These are phyloP conservation scores for Pichia pseudocactophila DNA, from an alignment of 805 yeast species.

Conservation along the genomic window DNA sequence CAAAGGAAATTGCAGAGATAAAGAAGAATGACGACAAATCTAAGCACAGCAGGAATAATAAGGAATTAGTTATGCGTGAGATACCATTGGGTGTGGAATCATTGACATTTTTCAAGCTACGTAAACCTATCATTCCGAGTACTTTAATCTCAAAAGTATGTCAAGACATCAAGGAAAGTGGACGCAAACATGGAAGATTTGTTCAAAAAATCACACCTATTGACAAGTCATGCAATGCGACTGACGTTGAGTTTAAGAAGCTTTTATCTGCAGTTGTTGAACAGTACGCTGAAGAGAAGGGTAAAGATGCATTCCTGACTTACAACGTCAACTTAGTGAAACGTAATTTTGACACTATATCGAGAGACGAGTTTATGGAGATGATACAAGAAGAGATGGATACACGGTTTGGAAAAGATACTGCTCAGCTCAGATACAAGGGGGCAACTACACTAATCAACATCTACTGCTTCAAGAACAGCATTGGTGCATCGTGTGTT, in stretches of 20 bases:
- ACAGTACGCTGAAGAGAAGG: slow-evolving; percentile 13
- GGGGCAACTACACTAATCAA: slow-evolving; percentile 68
- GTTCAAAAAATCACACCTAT: slow-evolving; percentile 79
- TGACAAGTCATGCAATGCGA: slow-evolving; percentile 63
- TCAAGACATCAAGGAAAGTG: slow-evolving; percentile 43
- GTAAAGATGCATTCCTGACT: slow-evolving; percentile 16
- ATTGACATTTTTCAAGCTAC: slow-evolving; percentile 73
- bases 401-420: slow-evolving; percentile 12
- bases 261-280: slow-evolving; percentile 28
- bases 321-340: slow-evolving; percentile 79
- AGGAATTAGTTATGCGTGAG: slow-evolving; percentile 44
- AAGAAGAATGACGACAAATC: slow-evolving; percentile 26
- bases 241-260: slow-evolving; percentile 52
- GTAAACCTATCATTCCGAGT: slow-evolving; percentile 74
- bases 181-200: slow-evolving; percentile 54
- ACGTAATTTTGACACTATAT: slow-evolving; percentile 68
- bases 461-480: slow-evolving; percentile 82
- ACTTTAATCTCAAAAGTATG: slow-evolving; percentile 58
- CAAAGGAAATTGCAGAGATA: slow-evolving; percentile 59
- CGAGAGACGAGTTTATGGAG: slow-evolving; percentile 64
- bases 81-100: slow-evolving; percentile 72
- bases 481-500: slow-evolving; percentile 82
- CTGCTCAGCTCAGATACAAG: slow-evolving; percentile 59
- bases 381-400: slow-evolving; percentile 33
- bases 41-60: slow-evolving; percentile 28